Percentiles rank a stretch among this genome's conserved stretches.
These are phyloP conservation scores for Setaria viridis DNA, from an alignment of 202 grass and related monocot genomes.

Conservation along the genomic window DNA sequence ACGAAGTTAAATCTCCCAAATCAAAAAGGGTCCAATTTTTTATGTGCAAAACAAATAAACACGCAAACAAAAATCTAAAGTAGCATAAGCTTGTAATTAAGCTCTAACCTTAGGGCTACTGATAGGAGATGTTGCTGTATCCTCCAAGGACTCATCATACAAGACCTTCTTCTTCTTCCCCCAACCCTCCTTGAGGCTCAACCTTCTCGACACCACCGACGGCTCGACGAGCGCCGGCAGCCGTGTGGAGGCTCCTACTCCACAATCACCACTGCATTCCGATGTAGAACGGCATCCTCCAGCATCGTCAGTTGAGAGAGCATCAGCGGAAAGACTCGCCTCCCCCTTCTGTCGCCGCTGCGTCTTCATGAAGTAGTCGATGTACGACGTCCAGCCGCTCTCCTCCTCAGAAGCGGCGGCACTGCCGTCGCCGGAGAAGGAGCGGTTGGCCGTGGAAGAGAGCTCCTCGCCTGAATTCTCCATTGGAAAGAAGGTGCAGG, in stretches of 20 bases:
- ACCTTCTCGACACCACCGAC: conserved; percentile 29
- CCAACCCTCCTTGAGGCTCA: conserved; percentile 29
- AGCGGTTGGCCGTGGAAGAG: conserved; percentile 39
- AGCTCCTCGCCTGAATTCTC: conserved; percentile 16
- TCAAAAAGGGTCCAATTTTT: not conserved
- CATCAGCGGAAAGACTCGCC: not conserved
- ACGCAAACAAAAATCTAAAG: too few relatives aligned
- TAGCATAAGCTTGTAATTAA: not conserved
- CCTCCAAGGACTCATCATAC: conserved; percentile 54
- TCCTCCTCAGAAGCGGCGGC: conserved; percentile 29
- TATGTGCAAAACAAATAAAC: not conserved
- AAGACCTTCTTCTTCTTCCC: conserved; percentile 26
- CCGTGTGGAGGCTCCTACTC: not conserved
- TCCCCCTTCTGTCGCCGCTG: not conserved
- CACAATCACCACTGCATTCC: not conserved
- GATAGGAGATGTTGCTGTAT: conserved; percentile 59
- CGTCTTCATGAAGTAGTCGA: conserved; percentile 52
- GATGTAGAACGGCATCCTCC: not conserved
- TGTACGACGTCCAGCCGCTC: conserved; percentile 58
- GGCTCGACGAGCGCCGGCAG: conserved; percentile 9
- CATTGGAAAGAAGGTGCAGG: conserved; percentile 18
- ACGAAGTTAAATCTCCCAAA: not conserved
- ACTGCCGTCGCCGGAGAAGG: not conserved
- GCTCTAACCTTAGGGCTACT: conserved; percentile 48
- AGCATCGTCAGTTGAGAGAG: not conserved